Percentiles rank a stretch among this genome's conserved stretches.
Conservation (phyloP, 768 basidiomycete genomes). For the Pleurotus citrinopileatus region DNA sequence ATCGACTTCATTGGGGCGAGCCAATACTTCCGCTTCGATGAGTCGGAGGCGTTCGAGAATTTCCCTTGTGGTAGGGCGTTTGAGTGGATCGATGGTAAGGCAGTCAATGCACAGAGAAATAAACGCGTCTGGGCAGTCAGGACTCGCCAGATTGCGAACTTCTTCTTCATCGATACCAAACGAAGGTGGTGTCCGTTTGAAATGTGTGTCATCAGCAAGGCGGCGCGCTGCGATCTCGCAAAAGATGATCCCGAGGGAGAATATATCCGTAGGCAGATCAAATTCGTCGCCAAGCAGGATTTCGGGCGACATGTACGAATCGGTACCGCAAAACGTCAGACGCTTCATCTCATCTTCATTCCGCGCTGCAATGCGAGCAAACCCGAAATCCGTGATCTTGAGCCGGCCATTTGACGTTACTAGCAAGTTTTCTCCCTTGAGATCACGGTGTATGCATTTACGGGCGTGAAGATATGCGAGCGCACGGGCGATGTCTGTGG, state of each 20-base stretch:
- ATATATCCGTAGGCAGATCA: slow-evolving; percentile 91
- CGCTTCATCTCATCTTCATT: slow-evolving; percentile 88
- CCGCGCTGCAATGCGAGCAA: slow-evolving; percentile 89
- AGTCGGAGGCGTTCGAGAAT: slow-evolving; percentile 76
- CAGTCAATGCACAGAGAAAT: slow-evolving; percentile 79
- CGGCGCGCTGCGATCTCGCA: slow-evolving; percentile 85
- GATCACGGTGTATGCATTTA: slow-evolving; percentile 84
- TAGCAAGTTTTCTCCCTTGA: slow-evolving; percentile 98
- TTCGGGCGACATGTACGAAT: slow-evolving; percentile 97
- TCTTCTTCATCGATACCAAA: slow-evolving; percentile 81
- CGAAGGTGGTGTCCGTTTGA: slow-evolving; percentile 74
- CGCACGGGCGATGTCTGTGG: slow-evolving; percentile 90
- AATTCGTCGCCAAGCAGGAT: slow-evolving; percentile 91
- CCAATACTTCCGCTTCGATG: slow-evolving; percentile 83
- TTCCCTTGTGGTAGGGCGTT: slow-evolving; percentile 71
- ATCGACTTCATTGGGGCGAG: slow-evolving; percentile 58
- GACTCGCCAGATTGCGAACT: slow-evolving; percentile 60
- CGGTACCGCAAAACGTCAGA: slow-evolving; percentile 85
- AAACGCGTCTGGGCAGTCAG: slow-evolving; percentile 78
- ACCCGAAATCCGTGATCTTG: slow-evolving; percentile 99
- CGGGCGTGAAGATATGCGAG: slow-evolving; percentile 97
- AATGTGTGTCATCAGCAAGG: slow-evolving; percentile 80
- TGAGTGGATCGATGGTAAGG: slow-evolving; percentile 56
- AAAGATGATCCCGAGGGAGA: slow-evolving; percentile 90
- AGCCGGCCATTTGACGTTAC: slow-evolving; percentile 91